Base-by-base conservation (phyloP, 106 monocot species). In the Acanthochlamys bracteata region DNA sequence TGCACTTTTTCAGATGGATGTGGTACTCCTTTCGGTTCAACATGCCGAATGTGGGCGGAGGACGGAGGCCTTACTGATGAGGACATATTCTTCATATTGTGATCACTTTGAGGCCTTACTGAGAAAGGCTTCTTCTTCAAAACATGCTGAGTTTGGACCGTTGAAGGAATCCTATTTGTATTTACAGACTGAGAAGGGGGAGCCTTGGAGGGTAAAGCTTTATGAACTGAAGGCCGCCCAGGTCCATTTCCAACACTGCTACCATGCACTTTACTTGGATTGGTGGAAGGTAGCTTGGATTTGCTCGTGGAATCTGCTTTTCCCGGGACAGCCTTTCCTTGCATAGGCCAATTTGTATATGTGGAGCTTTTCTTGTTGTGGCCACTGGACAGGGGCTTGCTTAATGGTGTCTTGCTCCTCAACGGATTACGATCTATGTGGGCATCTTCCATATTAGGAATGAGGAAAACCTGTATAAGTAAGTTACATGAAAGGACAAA, bases 391-490 rank as follows among this genome's bases (percentile, higher is more conserved):
- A 47, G 43, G 16, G 47, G 19, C 60, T 67, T 84, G 62, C 15
- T 55, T 27, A 25, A 0, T 24, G 78, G 62, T n/a, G 60, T 42
- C 51, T 69, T 86, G 60, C 66, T 53, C 66, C 59, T 82, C 42
- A 24, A 59, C 46, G 60, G 24, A 57, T 68, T 41, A 65, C 74
- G 71, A 42, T 39, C 57, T 69, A 74, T 70, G 60, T 67, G 72
- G 65, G 59, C 74, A 81, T 81, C 84, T 90, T 75, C 67, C n/a
- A 77, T 61, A 89, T 74, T 65, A n/a, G n/a, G n/a, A n/a, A n/a
- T n/a, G n/a, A 81, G 58, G 33, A 82, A 83, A 85, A 71, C 67
- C 75, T 78, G 67, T 80, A 67, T 90, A 59, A 86, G 77, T 80
- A 76, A 77, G 68, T 72, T 67, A 71, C 45, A 82, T 72, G 56